A percentile compares a stretch with the other conserved stretches of the same genome.
These are phyloP conservation scores for Micractinium conductrix DNA, from an alignment of 139 green algal species.

Conservation along the genomic window DNA sequence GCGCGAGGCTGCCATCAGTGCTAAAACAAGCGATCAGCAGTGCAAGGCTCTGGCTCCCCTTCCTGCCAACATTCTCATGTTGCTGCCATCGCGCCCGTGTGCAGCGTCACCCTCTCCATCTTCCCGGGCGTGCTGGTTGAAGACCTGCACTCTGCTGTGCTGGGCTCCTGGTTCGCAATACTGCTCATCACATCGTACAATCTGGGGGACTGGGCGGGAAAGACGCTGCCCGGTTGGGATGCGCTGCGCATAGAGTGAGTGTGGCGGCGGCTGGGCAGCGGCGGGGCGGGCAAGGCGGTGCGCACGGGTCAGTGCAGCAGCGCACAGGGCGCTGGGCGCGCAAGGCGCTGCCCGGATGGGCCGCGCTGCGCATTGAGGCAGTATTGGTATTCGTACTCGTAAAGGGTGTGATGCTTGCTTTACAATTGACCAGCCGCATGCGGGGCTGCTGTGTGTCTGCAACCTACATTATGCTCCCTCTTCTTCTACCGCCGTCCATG, in stretches of 20 bases:
- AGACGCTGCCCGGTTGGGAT: slow-evolving; percentile 45
- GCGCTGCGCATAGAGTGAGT: not conserved
- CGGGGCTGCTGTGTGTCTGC: no score
- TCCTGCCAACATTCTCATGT: not conserved
- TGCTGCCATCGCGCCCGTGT: not conserved
- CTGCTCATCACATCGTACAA: slow-evolving; percentile 84
- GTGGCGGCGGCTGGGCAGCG: not conserved
- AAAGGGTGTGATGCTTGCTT: no score
- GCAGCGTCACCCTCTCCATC: slow-evolving; percentile 76
- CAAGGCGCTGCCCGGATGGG: no score
- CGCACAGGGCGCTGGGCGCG: no score
- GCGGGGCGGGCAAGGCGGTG: not conserved
- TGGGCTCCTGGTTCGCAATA: slow-evolving; percentile 84
- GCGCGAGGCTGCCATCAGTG: no score
- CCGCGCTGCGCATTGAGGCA: no score
- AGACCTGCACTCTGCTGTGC: not conserved
- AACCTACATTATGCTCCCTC: no score
- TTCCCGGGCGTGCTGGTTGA: slow-evolving; percentile 92
- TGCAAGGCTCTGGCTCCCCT: no score
- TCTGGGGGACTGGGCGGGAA: slow-evolving; percentile 69
- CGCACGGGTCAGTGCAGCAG: not conserved
- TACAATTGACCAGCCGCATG: no score
- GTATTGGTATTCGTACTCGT: no score
- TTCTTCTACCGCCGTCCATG: no score
- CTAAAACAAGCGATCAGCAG: no score